These are phyloP conservation scores for Tylopilus sp. DNA, from an alignment of 768 basidiomycete genomes.

Conservation along the genomic window DNA sequence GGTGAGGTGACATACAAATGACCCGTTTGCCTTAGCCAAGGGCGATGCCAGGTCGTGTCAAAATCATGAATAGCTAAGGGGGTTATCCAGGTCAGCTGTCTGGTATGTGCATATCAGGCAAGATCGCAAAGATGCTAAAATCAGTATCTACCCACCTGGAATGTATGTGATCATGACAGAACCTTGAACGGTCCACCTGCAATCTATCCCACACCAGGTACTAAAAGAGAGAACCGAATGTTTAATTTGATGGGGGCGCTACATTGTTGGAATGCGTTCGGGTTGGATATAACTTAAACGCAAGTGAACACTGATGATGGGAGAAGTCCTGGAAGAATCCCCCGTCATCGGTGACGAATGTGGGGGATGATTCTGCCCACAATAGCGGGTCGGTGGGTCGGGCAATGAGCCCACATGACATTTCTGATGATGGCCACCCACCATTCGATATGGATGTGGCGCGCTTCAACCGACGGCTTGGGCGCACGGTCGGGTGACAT, in stretches of 20 bases:
- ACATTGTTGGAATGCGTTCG: not conserved
- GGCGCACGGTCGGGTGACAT: not conserved
- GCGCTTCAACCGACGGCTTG: not conserved
- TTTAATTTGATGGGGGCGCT: constrained; percentile 13
- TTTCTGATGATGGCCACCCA: not conserved
- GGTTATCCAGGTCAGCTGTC: constrained; percentile 25
- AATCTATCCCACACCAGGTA: constrained; percentile 16
- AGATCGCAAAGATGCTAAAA: constrained; percentile 12
- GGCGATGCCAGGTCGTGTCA: constrained; percentile 4
- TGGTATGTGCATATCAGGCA: constrained; percentile 20
- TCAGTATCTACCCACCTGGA: constrained; percentile 8
- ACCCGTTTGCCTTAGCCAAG: constrained; percentile 15
- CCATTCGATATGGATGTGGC: not conserved
- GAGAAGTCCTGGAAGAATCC: not conserved
- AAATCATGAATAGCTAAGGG: constrained; percentile 13
- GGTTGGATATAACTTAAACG: not conserved
- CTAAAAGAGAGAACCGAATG: constrained; percentile 5
- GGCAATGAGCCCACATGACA: not conserved
- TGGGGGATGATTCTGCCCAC: not conserved
- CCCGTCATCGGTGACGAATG: not conserved
- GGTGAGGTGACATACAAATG: not conserved
- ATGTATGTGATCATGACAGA: constrained; percentile 9
- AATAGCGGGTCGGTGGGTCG: not conserved
- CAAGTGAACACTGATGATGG: constrained; percentile 9
- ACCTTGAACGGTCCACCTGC: constrained; percentile 13